A percentile compares a stretch with the other conserved stretches of the same genome.
phyloP scores from a whole-genome alignment of 2,329 filamentous ascomycete genomes.

The Fusarium subglutinans region DNA sequence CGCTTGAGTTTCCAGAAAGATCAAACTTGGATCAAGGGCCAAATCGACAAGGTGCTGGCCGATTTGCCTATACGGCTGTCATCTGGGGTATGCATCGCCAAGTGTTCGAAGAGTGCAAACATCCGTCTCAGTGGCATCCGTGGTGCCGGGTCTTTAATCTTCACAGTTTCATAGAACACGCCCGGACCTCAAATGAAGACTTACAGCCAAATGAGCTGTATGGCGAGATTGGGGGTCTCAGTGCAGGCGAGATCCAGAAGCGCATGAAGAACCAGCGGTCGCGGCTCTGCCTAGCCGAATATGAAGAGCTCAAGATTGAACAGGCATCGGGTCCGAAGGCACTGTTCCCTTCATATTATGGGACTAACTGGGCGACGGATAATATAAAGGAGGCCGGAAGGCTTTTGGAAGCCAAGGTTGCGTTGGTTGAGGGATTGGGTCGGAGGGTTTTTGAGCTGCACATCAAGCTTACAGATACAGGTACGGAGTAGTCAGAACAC shows the following conservation, averaged over 20 bases:
- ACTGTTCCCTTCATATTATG: constrained; percentile 24
- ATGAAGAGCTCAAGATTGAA: background rate
- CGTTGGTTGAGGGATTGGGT: constrained; percentile 17
- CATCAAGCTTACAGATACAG: background rate
- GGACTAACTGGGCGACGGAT: constrained; percentile 13
- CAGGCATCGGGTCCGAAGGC: background rate
- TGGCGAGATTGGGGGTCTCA: background rate
- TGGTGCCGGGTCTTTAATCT: constrained; percentile 38
- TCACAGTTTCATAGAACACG: constrained; percentile 7
- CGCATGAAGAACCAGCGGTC: constrained; percentile 22
- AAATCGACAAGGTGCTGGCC: background rate
- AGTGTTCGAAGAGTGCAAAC: too few relatives aligned
- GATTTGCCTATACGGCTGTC: constrained; percentile 9
- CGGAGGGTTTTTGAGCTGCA: constrained; percentile 33
- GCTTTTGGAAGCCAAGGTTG: constrained; percentile 3
- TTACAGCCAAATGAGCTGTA: constrained; percentile 13
- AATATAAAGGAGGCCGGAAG: background rate
- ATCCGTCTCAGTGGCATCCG: background rate
- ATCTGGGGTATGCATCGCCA: constrained; percentile 35
- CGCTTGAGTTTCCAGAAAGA: background rate
- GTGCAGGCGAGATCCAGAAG: constrained; percentile 15
- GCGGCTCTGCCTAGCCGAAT: background rate
- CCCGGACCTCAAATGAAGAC: background rate
- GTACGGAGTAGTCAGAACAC: too few relatives aligned
- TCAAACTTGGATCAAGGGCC: background rate